Percentiles rank a stretch among this genome's conserved stretches.
These are phyloP conservation scores for Boletus subparvulus DNA, from an alignment of 768 basidiomycete species.

Conservation along the genomic window DNA sequence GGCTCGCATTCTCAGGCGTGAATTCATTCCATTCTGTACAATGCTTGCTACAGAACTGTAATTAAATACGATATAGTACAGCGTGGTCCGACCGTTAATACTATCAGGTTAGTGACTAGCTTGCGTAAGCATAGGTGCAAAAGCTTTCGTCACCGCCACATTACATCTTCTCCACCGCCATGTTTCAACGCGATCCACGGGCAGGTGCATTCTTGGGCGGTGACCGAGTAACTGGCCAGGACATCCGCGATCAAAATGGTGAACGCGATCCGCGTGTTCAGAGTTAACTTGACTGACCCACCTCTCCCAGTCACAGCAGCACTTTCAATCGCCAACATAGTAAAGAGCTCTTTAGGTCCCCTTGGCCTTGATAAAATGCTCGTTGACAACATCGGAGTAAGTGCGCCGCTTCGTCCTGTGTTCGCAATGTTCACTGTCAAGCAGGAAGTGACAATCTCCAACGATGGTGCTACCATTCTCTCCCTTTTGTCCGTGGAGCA, in stretches of 20 bases:
- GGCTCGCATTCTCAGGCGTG: background rate
- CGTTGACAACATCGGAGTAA: slow-evolving; percentile 94
- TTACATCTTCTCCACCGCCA: slow-evolving; percentile 29
- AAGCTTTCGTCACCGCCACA: background rate
- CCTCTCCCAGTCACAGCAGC: slow-evolving; percentile 78
- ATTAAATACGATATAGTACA: too few relatives aligned
- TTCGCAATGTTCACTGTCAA: slow-evolving; percentile 10
- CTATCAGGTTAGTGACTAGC: background rate
- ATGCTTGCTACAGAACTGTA: background rate
- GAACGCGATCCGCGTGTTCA: slow-evolving; percentile 5
- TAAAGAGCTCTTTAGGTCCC: slow-evolving; percentile 94
- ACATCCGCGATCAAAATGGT: slow-evolving; percentile 98
- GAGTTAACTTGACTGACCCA: background rate
- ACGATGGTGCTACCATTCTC: slow-evolving; percentile 99
- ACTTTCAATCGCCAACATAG: slow-evolving; percentile 94
- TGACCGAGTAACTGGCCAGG: slow-evolving; percentile 90
- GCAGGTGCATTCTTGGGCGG: slow-evolving; percentile 94
- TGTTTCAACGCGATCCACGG: slow-evolving; percentile 90
- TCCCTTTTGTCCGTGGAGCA: slow-evolving; percentile 92
- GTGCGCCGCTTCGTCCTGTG: slow-evolving; percentile 24
- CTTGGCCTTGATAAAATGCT: slow-evolving; percentile 96
- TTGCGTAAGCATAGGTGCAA: slow-evolving; percentile 23
- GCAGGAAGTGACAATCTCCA: slow-evolving; percentile 98
- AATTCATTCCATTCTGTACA: background rate
- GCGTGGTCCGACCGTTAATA: too few relatives aligned